Base-by-base conservation (phyloP, 1,139 yeast genomes). In the Lodderomyces jiufengensis region DNA sequence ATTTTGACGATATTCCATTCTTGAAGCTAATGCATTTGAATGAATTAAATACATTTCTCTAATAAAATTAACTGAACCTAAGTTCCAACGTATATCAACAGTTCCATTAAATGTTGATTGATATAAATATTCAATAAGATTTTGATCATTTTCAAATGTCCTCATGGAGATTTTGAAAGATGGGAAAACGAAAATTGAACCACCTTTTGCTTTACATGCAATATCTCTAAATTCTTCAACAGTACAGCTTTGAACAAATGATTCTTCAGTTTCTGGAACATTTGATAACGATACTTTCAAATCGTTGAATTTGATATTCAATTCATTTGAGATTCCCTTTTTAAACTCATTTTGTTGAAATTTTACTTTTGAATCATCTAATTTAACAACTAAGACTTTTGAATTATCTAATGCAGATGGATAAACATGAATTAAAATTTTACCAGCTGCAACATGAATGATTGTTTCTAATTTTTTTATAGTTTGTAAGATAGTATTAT, bases 61-160 rank as follows among this genome's bases (percentile, higher is more conserved):
- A 26, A 92, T 86, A 47, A 87, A 87, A 49, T 84, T 85, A n/a
- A 90, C 81, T 0, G 95, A 82, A 0, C 97, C 97, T 32, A 92
- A 63, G 54, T 92, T 92, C 97, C 97, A 92, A 30, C 88, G 76
- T 3, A 92, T 80, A 44, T 87, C 95, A 30, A 92, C 95, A 9
- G 87, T 78, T 22, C 95, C 96, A 9, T 88, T 95, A 63, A 92
- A 87, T 2, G 80, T 68, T 25, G 92, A 80, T 33, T 70, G 72
- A 53, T 75, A 90, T 4, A 73, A 61, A 50, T 80, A 86, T 47
- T 84, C 84, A 34, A 88, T 73, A 4, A 70, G 48, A 33, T 73
- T 73, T 11, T 70, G 63, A 9, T 66, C 58, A 32, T 63, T 59
- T 49, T 85, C 90, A 66, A 78, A 76, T 0, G 94, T 80, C 36